Evolutionary conservation across 805 yeast species (phyloP).

Genomic region (Kuraishia hungarica): DNA sequence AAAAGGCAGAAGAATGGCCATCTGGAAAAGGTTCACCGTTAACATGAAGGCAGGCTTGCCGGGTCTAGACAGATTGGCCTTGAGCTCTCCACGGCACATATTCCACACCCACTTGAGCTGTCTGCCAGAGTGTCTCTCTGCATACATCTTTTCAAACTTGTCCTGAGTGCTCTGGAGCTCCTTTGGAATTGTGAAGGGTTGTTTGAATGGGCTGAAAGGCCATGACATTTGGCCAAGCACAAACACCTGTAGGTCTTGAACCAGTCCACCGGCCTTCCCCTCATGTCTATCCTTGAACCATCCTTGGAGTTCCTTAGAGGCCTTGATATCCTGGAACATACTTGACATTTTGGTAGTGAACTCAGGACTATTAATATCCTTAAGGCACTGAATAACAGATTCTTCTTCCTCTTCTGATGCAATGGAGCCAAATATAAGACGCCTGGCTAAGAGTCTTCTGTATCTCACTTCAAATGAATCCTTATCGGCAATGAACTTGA

Average conservation of each 20-base stretch:
- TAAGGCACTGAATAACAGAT: conserved; percentile 72
- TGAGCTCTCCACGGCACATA: conserved; percentile 84
- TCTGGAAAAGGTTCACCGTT: conserved; percentile 77
- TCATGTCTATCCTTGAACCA: conserved; percentile 40
- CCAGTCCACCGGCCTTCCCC: conserved; percentile 19
- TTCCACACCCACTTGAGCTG: conserved; percentile 95
- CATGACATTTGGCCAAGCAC: conserved; percentile 86
- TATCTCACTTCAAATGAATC: conserved; percentile 93
- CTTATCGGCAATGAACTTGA: conserved; percentile 84
- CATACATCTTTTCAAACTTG: conserved; percentile 61
- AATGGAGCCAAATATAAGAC: conserved; percentile 82
- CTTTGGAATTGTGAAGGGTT: conserved; percentile 56
- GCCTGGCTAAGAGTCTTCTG: conserved; percentile 78
- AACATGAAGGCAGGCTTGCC: conserved; percentile 77
- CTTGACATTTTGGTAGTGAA: conserved; percentile 90
- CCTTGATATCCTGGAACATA: conserved; percentile 91
- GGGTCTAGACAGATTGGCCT: conserved; percentile 73
- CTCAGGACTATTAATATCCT: conserved; percentile 84
- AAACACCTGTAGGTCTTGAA: conserved; percentile 57
- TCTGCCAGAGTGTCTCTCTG: conserved; percentile 74
- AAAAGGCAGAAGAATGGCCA: conserved; percentile 79
- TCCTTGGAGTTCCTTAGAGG: conserved; percentile 68
- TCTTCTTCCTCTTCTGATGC: conserved; percentile 84
- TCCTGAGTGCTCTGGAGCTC: conserved; percentile 58
- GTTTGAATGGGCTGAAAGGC: conserved; percentile 53